Evolutionary conservation across 768 basidiomycete genomes (phyloP).

Genomic region (Lactarius hatsudake): DNA sequence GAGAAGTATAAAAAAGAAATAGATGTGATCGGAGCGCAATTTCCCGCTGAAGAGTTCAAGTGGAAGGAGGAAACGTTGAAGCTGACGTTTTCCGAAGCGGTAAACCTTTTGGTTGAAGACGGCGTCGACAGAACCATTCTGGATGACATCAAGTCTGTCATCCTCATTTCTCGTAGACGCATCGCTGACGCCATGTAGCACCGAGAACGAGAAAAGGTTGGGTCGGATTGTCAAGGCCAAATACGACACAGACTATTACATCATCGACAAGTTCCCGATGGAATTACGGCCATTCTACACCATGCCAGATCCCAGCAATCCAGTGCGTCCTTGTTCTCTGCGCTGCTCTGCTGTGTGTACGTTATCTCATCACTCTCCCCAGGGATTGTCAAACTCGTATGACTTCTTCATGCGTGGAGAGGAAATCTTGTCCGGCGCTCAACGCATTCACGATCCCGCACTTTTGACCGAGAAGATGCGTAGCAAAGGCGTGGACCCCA

Average conservation of each 20-base stretch:
- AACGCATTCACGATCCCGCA: conserved; percentile 90
- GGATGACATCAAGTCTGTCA: conserved; percentile 84
- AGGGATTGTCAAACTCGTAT: conserved; percentile 96
- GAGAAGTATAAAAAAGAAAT: conserved; percentile 81
- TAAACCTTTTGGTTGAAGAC: conserved; percentile 82
- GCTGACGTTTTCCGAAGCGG: conserved; percentile 83
- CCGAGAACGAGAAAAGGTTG: conserved; percentile 92
- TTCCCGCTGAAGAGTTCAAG: conserved; percentile 94
- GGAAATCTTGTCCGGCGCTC: conserved; percentile 97
- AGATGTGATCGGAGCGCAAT: conserved; percentile 75
- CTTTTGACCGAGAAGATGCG: conserved; percentile 85
- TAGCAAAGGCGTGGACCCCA: conserved; percentile 84
- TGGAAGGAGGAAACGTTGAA: conserved; percentile 89
- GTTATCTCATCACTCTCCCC: conserved; percentile 4
- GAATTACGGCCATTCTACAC: conserved; percentile 97
- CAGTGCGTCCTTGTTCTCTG: conserved; percentile 47
- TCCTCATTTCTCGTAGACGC: neutral
- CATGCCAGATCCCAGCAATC: conserved; percentile 93
- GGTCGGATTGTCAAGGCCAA: conserved; percentile 88
- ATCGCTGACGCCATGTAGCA: conserved; percentile 47
- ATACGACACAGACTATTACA: conserved; percentile 98
- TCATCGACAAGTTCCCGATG: conserved; percentile 98
- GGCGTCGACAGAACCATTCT: conserved; percentile 73
- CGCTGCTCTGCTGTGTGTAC: neutral
- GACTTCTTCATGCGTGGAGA: conserved; percentile 99